Conservation (phyloP, 2,329 filamentous ascomycete genomes). For the Xylariaceae sp. region DNA sequence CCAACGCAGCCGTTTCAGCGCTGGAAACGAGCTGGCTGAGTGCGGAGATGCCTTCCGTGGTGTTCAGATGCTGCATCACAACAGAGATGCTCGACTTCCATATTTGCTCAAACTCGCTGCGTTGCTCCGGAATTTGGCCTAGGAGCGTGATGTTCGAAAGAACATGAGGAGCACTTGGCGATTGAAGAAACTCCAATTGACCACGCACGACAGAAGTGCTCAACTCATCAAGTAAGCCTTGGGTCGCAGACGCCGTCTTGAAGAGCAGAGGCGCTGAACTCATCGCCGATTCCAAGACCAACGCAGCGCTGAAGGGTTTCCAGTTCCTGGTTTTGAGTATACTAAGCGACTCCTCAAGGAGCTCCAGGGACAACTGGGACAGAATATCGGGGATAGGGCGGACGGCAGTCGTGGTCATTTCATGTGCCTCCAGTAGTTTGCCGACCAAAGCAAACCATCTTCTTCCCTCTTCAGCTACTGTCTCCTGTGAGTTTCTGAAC, state of each 20-base stretch:
- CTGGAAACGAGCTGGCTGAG: conserved; percentile 46
- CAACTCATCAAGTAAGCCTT: conserved; percentile 41
- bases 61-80: conserved; percentile 35
- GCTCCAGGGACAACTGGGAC: conserved; percentile 29
- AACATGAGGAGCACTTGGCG: conserved; percentile 62
- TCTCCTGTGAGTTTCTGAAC: conserved; percentile 65
- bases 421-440: conserved; percentile 37
- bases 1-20: conserved; percentile 35
- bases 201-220: conserved; percentile 49
- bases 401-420: conserved; percentile 24
- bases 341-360: conserved; percentile 35
- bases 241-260: conserved; percentile 24
- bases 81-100: conserved; percentile 43
- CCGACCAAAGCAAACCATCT: conserved; percentile 61
- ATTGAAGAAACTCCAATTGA: conserved; percentile 55
- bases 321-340: conserved; percentile 48
- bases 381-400: conserved; percentile 30
- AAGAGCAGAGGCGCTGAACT: conserved; percentile 42
- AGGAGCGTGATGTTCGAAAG: conserved; percentile 59
- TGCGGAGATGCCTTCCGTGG: conserved; percentile 30
- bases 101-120: conserved; percentile 35
- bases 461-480: conserved; percentile 58
- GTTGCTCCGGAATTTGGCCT: conserved; percentile 39
- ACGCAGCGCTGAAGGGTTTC: conserved; percentile 53
- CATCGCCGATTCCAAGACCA: conserved; percentile 39